phyloP scores from a whole-genome alignment of 805 yeast species.

The Yarrowia hollandica region DNA sequence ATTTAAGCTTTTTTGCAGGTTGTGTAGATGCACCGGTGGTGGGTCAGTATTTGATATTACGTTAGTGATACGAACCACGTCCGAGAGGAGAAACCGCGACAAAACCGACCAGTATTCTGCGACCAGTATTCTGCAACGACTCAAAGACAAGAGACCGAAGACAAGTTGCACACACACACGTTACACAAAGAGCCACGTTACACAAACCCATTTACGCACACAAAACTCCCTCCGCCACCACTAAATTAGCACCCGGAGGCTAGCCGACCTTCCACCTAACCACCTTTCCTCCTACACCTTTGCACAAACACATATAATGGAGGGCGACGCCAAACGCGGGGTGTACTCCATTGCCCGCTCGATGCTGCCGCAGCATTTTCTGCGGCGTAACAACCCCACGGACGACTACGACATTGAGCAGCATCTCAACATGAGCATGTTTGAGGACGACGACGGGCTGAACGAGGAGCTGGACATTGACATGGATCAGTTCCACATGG shows the following conservation, averaged over 20 bases:
- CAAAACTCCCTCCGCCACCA: not conserved
- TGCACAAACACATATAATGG: constrained; percentile 1
- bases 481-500: constrained; percentile 27
- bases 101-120: too few relatives aligned
- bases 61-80: too few relatives aligned
- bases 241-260: not conserved
- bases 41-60: too few relatives aligned
- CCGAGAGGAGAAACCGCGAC: too few relatives aligned
- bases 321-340: constrained; percentile 1
- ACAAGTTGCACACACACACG: too few relatives aligned
- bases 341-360: constrained; percentile 26
- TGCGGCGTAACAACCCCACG: constrained; percentile 25
- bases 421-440: constrained; percentile 36
- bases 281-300: not conserved
- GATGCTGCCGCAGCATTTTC: constrained; percentile 23
- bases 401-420: constrained; percentile 35
- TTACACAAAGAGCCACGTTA: not conserved
- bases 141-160: not conserved
- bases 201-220: not conserved
- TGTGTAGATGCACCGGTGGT: not conserved
- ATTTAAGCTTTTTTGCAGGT: not conserved
- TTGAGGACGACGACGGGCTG: constrained; percentile 27
- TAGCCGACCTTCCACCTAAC: too few relatives aligned
- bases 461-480: constrained; percentile 21
- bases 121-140: too few relatives aligned